phyloP scores from a whole-genome alignment of 2,329 filamentous ascomycete species.

The Colletotrichum cordylinicola region DNA sequence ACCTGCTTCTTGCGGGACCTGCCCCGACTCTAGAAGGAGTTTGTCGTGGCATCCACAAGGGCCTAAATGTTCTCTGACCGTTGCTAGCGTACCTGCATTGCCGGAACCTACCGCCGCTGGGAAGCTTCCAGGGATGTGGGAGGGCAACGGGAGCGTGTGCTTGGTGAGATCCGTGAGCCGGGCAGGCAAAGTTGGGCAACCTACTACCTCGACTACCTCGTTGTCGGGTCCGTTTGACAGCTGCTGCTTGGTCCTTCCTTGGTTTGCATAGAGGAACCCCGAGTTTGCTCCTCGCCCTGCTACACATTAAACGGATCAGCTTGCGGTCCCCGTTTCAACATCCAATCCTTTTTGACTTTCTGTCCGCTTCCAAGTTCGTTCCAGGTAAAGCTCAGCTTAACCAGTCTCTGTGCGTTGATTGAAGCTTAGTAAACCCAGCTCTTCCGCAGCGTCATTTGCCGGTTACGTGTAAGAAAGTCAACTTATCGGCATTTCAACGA shows the following conservation, averaged over 20 bases:
- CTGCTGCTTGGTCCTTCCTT: background rate
- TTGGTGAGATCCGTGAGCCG: background rate
- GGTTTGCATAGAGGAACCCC: background rate
- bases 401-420: background rate
- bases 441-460: background rate
- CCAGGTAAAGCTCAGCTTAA: background rate
- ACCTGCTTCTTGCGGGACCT: background rate
- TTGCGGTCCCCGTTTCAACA: background rate
- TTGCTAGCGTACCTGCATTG: background rate
- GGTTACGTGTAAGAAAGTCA: slow-evolving; percentile 1
- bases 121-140: background rate
- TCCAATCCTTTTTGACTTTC: background rate
- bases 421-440: background rate
- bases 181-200: background rate
- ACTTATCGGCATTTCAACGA: background rate
- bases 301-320: background rate
- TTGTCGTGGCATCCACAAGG: background rate
- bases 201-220: background rate
- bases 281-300: background rate
- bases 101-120: background rate
- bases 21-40: background rate
- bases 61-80: background rate
- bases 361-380: background rate
- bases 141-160: background rate
- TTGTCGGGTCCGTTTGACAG: background rate